Evolutionary conservation across 1,284 basidiomycete species (phyloP), one percentile per base, ranked within the genome.

Genomic region (Vanrija humicola): DNA sequence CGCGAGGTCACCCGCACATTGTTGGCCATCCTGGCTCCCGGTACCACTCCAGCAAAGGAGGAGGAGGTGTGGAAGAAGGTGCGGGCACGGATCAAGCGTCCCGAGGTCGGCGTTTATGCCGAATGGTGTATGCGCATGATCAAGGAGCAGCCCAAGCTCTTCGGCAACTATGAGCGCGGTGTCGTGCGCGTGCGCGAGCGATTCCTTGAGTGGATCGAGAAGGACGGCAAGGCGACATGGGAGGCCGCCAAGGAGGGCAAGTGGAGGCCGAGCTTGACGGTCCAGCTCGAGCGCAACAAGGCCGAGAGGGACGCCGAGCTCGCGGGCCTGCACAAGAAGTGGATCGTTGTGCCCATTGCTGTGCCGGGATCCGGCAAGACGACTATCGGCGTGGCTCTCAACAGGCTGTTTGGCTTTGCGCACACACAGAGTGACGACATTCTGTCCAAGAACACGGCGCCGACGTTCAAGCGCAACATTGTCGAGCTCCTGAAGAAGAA

Each of bases 301-400:
- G 44, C 57, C 1, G 57, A 48, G 8, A 55, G 61, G 42, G 65
- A 61, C 8, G 55, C 55, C 6, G 59, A 55, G 45, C 69, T 65
- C 49, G 52, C 60, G 23, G 58, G 66, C 14, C 67, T 77, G 46
- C 64, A 72, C 77, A 61, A 86, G n/a, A 93, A 94, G 77, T 90
- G 86, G 0, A 79, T 98, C 53, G 83, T 99, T 52, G 81, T 93
- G 0, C 93, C 96, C 0, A 78, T 98, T 18, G 93, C 92, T 3
- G 84, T 98, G 43, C 95, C 93, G 21, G 94, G 95, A 3, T 91
- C 88, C 70, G 89, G 90, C 28, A 98, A 98, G 80, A 98, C 96
- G 0, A 78, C 88, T 0, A 80, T 98, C 10, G 82, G 88, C 0
- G 78, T 96, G 5, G 91, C 92, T 0, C 82, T 98, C 3, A 62